Evolutionary conservation across 768 basidiomycete species (phyloP).

Genomic region (Gymnopilus junonius): DNA sequence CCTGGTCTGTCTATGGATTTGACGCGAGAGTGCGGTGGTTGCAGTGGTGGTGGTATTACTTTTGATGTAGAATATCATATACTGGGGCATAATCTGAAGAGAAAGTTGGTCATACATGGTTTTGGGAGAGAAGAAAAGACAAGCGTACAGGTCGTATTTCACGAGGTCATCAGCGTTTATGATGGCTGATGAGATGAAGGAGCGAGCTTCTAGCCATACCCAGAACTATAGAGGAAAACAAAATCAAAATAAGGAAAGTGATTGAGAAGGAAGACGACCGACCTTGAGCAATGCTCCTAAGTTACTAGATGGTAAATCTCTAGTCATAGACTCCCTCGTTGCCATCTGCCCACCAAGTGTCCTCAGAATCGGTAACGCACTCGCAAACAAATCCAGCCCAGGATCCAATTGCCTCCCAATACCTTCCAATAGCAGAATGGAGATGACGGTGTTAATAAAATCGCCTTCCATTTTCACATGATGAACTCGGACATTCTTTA

Average conservation of each 20-base stretch:
- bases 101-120: neutral
- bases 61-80: too few relatives aligned
- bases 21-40: neutral
- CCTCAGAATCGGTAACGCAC: slow-evolving; percentile 90
- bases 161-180: slow-evolving; percentile 85
- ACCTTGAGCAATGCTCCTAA: slow-evolving; percentile 91
- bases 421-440: slow-evolving; percentile 91
- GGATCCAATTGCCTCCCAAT: slow-evolving; percentile 96
- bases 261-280: slow-evolving; percentile 20
- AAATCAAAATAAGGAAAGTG: slow-evolving; percentile 6
- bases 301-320: slow-evolving; percentile 68
- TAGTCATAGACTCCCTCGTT: slow-evolving; percentile 58
- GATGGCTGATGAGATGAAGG: slow-evolving; percentile 79
- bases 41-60: neutral
- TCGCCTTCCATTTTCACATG: slow-evolving; percentile 99
- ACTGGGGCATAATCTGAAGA: slow-evolving; percentile 18
- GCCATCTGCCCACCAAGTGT: slow-evolving; percentile 94
- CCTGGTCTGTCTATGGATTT: neutral
- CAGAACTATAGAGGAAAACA: slow-evolving; percentile 66
- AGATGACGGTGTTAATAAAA: slow-evolving; percentile 97
- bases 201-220: slow-evolving; percentile 93
- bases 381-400: slow-evolving; percentile 91
- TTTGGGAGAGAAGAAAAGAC: neutral
- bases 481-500: slow-evolving; percentile 84
- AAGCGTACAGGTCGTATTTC: slow-evolving; percentile 81